Percentiles rank a stretch among this genome's conserved stretches.
Evolutionary conservation across 1,284 basidiomycete species (phyloP).

Genomic region (Tilletia indica): DNA sequence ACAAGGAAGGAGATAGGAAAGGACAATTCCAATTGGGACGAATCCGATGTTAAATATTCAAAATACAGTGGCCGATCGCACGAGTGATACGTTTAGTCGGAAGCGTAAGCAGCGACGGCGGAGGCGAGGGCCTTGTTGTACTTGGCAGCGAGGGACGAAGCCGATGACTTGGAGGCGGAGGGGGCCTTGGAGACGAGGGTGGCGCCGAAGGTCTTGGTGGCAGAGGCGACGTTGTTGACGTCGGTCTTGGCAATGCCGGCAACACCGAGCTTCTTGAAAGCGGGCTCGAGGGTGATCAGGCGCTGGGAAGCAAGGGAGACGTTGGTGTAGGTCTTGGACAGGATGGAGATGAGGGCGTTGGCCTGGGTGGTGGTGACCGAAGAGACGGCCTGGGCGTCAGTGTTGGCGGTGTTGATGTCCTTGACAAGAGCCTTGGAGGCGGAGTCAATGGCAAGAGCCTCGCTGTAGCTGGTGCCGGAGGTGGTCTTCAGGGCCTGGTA

Average conservation of each 20-base stretch:
- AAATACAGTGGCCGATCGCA: too few relatives aligned
- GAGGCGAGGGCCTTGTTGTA: conserved; percentile 20
- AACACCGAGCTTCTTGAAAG: conserved; percentile 24
- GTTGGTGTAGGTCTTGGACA: conserved; percentile 19
- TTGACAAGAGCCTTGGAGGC: conserved; percentile 19
- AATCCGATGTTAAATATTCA: too few relatives aligned
- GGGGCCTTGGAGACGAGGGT: conserved; percentile 24
- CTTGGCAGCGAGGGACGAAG: conserved; percentile 20
- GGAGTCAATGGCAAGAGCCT: conserved; percentile 21
- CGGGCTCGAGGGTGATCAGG: conserved; percentile 20
- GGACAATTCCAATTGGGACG: too few relatives aligned
- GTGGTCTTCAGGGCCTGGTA: conserved; percentile 11
- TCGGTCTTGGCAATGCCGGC: conserved; percentile 23
- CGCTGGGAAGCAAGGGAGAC: conserved; percentile 21
- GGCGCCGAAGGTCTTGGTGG: conserved; percentile 22
- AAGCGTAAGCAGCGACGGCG: conserved; percentile 20
- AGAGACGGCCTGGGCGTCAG: conserved; percentile 20
- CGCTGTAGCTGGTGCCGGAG: conserved; percentile 18
- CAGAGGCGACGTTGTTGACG: conserved; percentile 18
- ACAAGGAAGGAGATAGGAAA: too few relatives aligned
- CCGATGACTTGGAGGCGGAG: conserved; percentile 9
- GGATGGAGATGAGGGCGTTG: conserved; percentile 19
- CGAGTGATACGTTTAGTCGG: neutral
- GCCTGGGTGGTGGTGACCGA: conserved; percentile 24
- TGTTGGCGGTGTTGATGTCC: conserved; percentile 20